phyloP scores from a whole-genome alignment of 2,329 filamentous ascomycete species.

The Fusarium praegraminearum region DNA sequence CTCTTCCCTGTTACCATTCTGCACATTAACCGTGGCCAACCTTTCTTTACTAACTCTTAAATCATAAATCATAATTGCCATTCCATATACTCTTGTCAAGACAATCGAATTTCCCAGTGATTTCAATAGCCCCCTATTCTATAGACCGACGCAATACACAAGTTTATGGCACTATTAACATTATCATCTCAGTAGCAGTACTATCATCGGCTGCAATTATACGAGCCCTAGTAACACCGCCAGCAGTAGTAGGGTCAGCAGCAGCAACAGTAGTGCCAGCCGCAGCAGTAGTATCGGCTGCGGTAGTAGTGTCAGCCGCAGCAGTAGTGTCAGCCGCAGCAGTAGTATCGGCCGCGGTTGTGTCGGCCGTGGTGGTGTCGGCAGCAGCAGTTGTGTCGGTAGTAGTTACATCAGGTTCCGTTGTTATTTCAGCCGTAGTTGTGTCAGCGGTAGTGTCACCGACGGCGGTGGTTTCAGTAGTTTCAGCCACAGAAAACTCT shows the following conservation, averaged over 20 bases:
- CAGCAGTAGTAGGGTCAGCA: neutral
- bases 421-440: neutral
- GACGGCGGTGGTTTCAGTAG: neutral
- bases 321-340: neutral
- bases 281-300: neutral
- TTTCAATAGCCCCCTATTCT: neutral
- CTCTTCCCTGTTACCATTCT: neutral
- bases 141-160: neutral
- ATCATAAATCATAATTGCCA: neutral
- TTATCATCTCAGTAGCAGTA: too few relatives aligned
- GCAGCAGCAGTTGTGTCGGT: neutral
- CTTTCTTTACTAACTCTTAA: neutral
- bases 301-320: neutral
- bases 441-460: neutral
- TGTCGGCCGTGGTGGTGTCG: rapidly evolving
- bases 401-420: neutral
- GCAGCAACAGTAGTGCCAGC: neutral
- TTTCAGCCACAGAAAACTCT: neutral
- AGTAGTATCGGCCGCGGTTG: neutral
- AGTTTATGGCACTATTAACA: neutral
- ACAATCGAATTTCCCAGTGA: neutral
- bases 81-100: neutral
- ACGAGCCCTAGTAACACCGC: too few relatives aligned
- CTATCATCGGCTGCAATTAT: too few relatives aligned
- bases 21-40: neutral